A percentile compares a stretch with the other conserved stretches of the same genome.
Conservation (phyloP, 306 rosid genomes). For the Pterocarpus macrocarpus region DNA sequence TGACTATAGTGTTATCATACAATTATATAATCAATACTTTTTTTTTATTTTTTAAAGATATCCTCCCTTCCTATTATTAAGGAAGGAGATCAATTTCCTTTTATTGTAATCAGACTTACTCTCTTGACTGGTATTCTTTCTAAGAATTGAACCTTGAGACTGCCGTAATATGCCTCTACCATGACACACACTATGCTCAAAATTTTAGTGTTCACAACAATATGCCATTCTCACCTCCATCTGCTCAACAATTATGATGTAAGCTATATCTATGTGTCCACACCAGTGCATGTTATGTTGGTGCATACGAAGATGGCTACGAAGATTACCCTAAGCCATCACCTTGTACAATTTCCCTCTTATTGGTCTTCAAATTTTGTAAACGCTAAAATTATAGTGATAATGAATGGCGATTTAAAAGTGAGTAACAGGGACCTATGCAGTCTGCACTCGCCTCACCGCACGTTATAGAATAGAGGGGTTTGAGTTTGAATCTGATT, state of each 20-base stretch:
- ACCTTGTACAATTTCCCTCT: neutral
- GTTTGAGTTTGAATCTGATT: neutral
- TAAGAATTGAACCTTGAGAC: no score
- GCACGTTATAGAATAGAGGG: neutral
- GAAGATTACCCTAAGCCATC: conserved; percentile 17
- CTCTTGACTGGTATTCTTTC: no score
- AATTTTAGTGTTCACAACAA: no score
- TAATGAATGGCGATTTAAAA: conserved; percentile 30
- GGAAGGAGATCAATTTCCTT: no score
- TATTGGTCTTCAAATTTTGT: neutral
- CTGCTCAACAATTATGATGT: neutral
- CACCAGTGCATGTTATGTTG: neutral
- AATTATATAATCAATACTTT: no score
- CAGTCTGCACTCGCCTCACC: neutral
- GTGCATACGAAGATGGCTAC: neutral
- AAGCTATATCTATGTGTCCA: neutral
- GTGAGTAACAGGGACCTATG: conserved; percentile 35
- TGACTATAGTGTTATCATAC: no score
- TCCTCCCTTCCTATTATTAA: no score
- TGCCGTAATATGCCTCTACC: no score
- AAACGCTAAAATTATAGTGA: neutral
- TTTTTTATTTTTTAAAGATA: no score
- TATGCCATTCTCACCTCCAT: no score
- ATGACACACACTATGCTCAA: no score
- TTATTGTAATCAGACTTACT: no score